Percentiles rank a stretch among this genome's conserved stretches.
Conservation (phyloP, 2,329 filamentous ascomycete genomes). For the Trichophyton mentagrophytes region DNA sequence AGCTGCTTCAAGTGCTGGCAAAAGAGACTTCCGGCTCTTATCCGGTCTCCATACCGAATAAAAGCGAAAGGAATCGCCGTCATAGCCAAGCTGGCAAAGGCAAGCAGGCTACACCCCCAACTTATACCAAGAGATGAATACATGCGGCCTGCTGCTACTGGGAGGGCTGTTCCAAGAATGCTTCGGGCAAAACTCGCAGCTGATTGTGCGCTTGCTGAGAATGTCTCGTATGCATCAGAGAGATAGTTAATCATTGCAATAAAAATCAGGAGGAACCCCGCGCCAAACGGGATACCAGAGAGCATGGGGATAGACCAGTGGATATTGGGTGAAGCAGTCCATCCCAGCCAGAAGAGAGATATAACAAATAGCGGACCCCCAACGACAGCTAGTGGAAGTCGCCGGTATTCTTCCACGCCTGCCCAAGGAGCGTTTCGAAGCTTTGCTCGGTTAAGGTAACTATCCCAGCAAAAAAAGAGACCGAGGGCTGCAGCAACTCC, state of each 20-base stretch:
- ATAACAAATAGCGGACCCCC: slow-evolving; percentile 49
- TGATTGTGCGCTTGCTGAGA: slow-evolving; percentile 46
- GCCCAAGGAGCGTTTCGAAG: slow-evolving; percentile 43
- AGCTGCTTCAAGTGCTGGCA: slow-evolving; percentile 25
- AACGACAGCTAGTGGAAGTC: slow-evolving; percentile 58
- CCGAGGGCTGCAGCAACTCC: slow-evolving; percentile 48
- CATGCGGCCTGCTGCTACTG: slow-evolving; percentile 39
- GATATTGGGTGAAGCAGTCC: slow-evolving; percentile 22
- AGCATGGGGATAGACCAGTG: slow-evolving; percentile 41
- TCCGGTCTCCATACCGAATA: slow-evolving; percentile 29
- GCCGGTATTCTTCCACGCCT: slow-evolving; percentile 40
- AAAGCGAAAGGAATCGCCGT: slow-evolving; percentile 32
- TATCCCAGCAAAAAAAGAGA: slow-evolving; percentile 56
- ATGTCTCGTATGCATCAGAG: slow-evolving; percentile 55
- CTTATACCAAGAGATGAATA: slow-evolving; percentile 30
- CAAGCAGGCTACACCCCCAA: slow-evolving; percentile 33
- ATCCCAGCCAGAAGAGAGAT: slow-evolving; percentile 24
- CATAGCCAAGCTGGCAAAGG: slow-evolving; percentile 28
- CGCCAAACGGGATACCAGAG: slow-evolving; percentile 49
- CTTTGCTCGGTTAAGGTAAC: slow-evolving; percentile 43
- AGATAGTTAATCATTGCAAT: slow-evolving; percentile 54
- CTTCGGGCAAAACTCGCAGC: slow-evolving; percentile 41
- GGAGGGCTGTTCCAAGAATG: slow-evolving; percentile 44
- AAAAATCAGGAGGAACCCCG: slow-evolving; percentile 50
- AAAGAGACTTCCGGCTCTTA: slow-evolving; percentile 31